Base-by-base conservation (phyloP, 192 early-diverging fungal genomes). In the Mortierella alpina region DNA sequence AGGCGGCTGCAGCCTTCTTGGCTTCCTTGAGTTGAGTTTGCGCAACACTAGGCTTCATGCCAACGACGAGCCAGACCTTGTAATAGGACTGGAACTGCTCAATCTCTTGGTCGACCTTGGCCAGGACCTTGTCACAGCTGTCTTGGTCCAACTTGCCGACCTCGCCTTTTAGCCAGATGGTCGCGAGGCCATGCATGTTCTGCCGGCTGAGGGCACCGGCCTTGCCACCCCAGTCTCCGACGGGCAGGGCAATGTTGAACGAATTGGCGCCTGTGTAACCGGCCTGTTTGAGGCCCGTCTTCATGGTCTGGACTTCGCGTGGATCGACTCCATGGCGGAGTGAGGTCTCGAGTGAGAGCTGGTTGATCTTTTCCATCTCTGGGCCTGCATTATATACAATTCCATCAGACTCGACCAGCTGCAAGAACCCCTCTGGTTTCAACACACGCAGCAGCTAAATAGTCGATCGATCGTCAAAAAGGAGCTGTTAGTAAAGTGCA, bases 391-490 rank as follows among this genome's bases (percentile, higher is more conserved):
- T 78, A 55, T 84, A 69, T 15, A 71, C 71, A 54, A 69, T 60
- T 0, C 75, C 62, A 23, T 82, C 73, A 6, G 67, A 76, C 53
- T 89, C 85, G 49, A 87, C 73, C 1, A 86, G 74, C 56, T 89
- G 86, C 2, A 89, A 52, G 64, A 73, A 86, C 0, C 88, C 88
- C 65, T 85, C 88, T 49, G 88, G 88, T 57, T 86, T 86, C 22
- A 87, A 53, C n/a, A 89, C 84, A 17, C 88, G 79, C 6, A 77
- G 51, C 15, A 84, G 72, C 66, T 89, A 79, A 53, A 75, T 64
- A 15, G 82, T 52, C 39, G 20, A 40, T 20, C 8, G 56, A 58
- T 15, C 10, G 55, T 31, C 22, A 56, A 12, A 40, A 39, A 13
- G 42, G 39, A 59, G 23, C 31, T 31, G 31, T 31, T 31, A 31